Evolutionary conservation across 352 stramenopile genomes (phyloP).

Genomic region (Pythium guiyangense): DNA sequence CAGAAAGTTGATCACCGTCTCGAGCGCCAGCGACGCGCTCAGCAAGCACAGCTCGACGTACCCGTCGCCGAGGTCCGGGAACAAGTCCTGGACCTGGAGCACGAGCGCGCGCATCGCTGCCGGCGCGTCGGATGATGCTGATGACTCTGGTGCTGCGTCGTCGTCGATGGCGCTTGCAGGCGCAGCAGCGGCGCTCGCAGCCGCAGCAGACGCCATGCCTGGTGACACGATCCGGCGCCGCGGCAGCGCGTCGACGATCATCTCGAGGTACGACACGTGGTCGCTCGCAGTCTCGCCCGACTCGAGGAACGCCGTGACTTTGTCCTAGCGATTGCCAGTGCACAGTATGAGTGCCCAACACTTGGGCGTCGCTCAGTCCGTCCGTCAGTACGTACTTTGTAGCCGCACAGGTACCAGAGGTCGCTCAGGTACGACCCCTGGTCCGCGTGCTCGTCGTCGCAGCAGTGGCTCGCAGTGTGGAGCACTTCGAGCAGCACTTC

Average conservation of each 20-base stretch:
- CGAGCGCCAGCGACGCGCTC: conserved; percentile 34
- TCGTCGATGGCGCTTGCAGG: conserved; percentile 3
- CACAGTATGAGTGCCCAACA: not conserved
- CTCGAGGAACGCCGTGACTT: conserved; percentile 48
- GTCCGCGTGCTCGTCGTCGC: conserved; percentile 39
- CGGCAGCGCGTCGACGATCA: conserved; percentile 63
- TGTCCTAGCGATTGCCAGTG: conserved; percentile 23
- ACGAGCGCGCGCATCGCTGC: conserved; percentile 27
- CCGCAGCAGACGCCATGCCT: not conserved
- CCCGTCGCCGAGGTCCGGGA: conserved; percentile 51
- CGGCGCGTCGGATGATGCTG: not conserved
- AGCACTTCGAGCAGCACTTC: conserved; percentile 56
- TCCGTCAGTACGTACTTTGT: conserved; percentile 25
- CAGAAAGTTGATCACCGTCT: conserved; percentile 55
- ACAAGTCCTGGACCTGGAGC: conserved; percentile 54
- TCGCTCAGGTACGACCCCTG: conserved; percentile 71
- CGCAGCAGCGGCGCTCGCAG: too few relatives aligned
- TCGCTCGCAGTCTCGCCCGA: conserved; percentile 46
- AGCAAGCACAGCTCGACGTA: conserved; percentile 62
- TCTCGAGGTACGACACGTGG: conserved; percentile 63
- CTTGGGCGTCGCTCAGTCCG: too few relatives aligned
- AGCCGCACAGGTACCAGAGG: conserved; percentile 56
- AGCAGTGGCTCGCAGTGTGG: conserved; percentile 57
- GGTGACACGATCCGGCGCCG: conserved; percentile 25
- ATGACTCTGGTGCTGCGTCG: not conserved